Conservation (phyloP, 106 monocot genomes). For the Acanthochlamys bracteata region DNA sequence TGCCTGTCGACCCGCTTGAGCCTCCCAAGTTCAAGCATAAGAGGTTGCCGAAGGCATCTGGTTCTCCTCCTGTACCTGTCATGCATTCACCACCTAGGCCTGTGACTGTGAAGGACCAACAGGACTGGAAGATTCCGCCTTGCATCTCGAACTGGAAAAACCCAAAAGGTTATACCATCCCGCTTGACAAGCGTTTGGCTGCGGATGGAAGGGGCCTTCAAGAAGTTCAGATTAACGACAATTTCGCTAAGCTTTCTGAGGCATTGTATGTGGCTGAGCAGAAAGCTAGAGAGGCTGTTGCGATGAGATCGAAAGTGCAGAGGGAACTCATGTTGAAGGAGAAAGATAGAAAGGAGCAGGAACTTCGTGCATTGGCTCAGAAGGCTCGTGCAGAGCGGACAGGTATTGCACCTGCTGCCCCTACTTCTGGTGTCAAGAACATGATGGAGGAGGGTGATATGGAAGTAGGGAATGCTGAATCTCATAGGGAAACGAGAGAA, state of each 20-base stretch:
- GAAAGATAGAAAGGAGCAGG: slow-evolving; percentile 92
- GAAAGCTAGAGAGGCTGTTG: slow-evolving; percentile 86
- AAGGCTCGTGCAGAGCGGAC: slow-evolving; percentile 84
- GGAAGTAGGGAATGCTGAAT: slow-evolving; percentile 23
- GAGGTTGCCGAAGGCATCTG: slow-evolving; percentile 76
- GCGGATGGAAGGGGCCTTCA: slow-evolving; percentile 93
- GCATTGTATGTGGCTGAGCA: slow-evolving; percentile 92
- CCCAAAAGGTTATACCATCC: slow-evolving; percentile 95
- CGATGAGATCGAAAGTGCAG: slow-evolving; percentile 93
- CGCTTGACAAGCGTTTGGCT: slow-evolving; percentile 83
- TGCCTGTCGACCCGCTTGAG: slow-evolving; percentile 90
- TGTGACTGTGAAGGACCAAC: slow-evolving; percentile 91
- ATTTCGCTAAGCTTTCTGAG: slow-evolving; percentile 86
- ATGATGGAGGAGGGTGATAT: slow-evolving; percentile 41
- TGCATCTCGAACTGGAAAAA: slow-evolving; percentile 99
- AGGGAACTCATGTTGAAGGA: slow-evolving; percentile 85
- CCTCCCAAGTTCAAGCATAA: slow-evolving; percentile 99
- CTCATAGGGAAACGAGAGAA: slow-evolving; percentile 60
- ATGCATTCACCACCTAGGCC: slow-evolving; percentile 98
- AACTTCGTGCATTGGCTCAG: slow-evolving; percentile 76
- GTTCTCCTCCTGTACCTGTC: slow-evolving; percentile 86
- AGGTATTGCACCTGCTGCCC: slow-evolving; percentile 59
- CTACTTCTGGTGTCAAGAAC: slow-evolving; percentile 20
- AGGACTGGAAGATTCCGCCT: slow-evolving; percentile 99
- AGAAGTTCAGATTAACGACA: slow-evolving; percentile 97